Base-by-base conservation (phyloP, 2,329 filamentous ascomycete genomes). In the Ceratocystis alfenasii region DNA sequence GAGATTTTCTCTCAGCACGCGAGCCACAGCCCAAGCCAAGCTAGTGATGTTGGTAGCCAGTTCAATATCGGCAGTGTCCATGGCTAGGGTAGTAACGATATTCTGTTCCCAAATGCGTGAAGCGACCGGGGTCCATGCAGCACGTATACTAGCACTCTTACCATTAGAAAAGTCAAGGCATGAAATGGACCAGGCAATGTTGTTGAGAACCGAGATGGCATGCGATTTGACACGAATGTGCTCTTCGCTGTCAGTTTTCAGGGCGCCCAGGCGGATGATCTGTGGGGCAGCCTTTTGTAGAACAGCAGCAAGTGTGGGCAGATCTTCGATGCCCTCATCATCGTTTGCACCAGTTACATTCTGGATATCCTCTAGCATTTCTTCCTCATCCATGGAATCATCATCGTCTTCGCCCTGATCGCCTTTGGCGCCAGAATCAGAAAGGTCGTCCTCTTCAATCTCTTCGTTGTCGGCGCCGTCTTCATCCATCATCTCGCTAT, bases 121-220 rank as follows among this genome's bases (percentile, higher is more conserved):
- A 33, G 80, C 81, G 5, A 78, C 73, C 0, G 81, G 79, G 1
- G 73, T 72, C 85, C 86, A 88, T 3, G 78, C 78, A 61, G 74
- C 75, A 64, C 78, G 77, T 65, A 87, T 77, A 66, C 76, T 75
- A 3, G 77, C 74, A 71, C 83, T 83, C 63, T 78, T 77, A n/a
- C 75, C 74, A 41, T 81, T 78, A 28, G 78, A 76, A 70, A 85
- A 84, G 73, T 86, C 83, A 69, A 85, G 76, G 70, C 81, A 80
- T 7, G 83, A 84, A 50, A 86, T 76, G 10, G 84, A 85, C 84
- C 86, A 88, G 64, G 85, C 78, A 64, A 87, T 81, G 74, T 88
- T 88, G 76, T 83, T 87, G 67, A 88, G 77, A 17, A 83, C 80
- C 1, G 82, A 81, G 28, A 88, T 74, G 20, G 85, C 81, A 69